Conservation (phyloP, 805 yeast genomes). For the Pichia californica region DNA sequence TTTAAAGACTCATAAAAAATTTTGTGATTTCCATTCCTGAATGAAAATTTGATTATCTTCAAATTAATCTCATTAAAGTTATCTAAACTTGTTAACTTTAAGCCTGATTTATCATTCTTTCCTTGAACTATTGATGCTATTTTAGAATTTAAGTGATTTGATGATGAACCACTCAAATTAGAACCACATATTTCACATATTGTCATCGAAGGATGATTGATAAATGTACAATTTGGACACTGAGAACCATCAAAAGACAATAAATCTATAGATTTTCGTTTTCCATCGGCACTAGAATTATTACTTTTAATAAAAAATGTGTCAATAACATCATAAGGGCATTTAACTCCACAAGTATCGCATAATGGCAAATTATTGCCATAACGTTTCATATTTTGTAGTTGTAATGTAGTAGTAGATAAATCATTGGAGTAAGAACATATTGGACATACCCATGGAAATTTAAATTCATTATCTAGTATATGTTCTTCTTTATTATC, state of each 20-base stretch:
- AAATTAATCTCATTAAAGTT: conserved; percentile 22
- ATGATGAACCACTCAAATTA: conserved; percentile 24
- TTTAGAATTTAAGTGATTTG: not conserved
- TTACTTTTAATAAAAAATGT: conserved; percentile 5
- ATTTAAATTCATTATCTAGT: not conserved
- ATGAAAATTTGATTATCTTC: conserved; percentile 56
- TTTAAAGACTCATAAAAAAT: conserved; percentile 43
- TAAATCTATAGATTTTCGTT: conserved; percentile 11
- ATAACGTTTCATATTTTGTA: conserved; percentile 8
- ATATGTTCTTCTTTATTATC: not conserved
- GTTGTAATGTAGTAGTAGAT: conserved; percentile 16
- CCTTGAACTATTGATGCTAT: not conserved
- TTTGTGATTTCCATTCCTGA: conserved; percentile 63
- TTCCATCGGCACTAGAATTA: not conserved
- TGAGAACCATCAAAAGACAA: conserved; percentile 30
- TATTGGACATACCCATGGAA: conserved; percentile 81
- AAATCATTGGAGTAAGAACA: conserved; percentile 65
- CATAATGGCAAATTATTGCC: conserved; percentile 38
- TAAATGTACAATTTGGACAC: conserved; percentile 53
- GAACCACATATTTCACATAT: conserved; percentile 88
- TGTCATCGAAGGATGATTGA: conserved; percentile 71
- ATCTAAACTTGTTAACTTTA: conserved; percentile 4
- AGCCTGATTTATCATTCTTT: not conserved
- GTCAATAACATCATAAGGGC: conserved; percentile 23
- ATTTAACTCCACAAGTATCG: conserved; percentile 55